Evolutionary conservation across 108 stramenopile species (phyloP).

Genomic region (Bacterosira constricta): DNA sequence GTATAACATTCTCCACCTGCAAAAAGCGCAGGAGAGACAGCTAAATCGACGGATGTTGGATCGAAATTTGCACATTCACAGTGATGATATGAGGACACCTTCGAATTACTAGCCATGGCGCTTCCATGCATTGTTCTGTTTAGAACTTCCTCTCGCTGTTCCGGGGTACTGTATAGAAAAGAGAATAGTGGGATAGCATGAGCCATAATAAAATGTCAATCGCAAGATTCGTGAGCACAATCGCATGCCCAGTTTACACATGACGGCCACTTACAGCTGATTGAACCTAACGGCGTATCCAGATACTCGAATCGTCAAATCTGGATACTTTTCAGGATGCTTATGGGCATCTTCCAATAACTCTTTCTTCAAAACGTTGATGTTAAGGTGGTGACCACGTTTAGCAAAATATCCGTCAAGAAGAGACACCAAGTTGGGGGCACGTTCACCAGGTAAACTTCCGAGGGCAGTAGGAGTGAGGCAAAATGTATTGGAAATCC

Average conservation of each 20-base stretch:
- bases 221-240: too few relatives aligned
- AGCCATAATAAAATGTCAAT: too few relatives aligned
- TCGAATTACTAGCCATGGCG: slow-evolving; percentile 8
- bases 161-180: too few relatives aligned
- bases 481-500: slow-evolving; percentile 74
- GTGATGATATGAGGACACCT: background rate
- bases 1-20: background rate
- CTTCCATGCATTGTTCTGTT: slow-evolving; percentile 48
- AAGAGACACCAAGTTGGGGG: slow-evolving; percentile 55
- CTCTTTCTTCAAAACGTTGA: slow-evolving; percentile 58
- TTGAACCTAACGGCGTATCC: slow-evolving; percentile 76
- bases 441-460: slow-evolving; percentile 19
- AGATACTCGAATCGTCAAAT: slow-evolving; percentile 64
- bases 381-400: slow-evolving; percentile 66
- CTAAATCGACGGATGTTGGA: slow-evolving; percentile 21
- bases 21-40: background rate
- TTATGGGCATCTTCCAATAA: slow-evolving; percentile 62
- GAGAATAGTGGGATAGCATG: too few relatives aligned
- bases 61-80: slow-evolving; percentile 3
- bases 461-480: slow-evolving; percentile 65
- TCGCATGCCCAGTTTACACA: too few relatives aligned
- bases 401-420: slow-evolving; percentile 66
- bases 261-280: too few relatives aligned
- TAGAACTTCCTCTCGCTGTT: slow-evolving; percentile 72
- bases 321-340: slow-evolving; percentile 73